These are phyloP conservation scores for Zizania palustris DNA, from an alignment of 202 grass and related monocot species.

Conservation along the genomic window DNA sequence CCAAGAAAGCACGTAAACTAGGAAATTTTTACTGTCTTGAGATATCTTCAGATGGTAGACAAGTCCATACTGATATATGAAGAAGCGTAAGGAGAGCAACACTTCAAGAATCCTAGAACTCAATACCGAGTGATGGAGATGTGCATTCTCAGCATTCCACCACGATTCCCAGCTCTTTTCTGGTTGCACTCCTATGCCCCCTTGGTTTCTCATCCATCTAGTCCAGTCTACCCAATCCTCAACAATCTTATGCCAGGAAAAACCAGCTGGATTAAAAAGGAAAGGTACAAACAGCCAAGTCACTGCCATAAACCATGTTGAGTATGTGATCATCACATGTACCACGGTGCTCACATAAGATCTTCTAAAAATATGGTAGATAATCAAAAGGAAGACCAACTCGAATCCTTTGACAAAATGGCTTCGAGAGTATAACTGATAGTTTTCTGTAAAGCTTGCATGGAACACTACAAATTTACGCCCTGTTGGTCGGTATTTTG, in stretches of 20 bases:
- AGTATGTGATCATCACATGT: constrained; percentile 86
- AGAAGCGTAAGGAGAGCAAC: constrained; percentile 77
- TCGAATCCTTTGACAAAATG: constrained; percentile 97
- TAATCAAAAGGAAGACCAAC: constrained; percentile 68
- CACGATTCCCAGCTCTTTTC: constrained; percentile 98
- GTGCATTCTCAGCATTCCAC: constrained; percentile 90
- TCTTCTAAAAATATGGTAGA: constrained; percentile 89
- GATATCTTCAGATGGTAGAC: constrained; percentile 97
- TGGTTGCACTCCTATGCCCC: constrained; percentile 79
- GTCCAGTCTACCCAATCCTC: constrained; percentile 95
- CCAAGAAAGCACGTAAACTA: constrained; percentile 91
- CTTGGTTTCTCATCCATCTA: constrained; percentile 86
- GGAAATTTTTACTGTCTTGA: constrained; percentile 79
- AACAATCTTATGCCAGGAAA: constrained; percentile 88
- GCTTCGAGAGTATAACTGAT: constrained; percentile 86
- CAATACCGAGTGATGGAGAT: constrained; percentile 70
- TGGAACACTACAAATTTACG: constrained; percentile 95
- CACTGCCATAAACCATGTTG: constrained; percentile 92
- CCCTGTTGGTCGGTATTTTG: constrained; percentile 84
- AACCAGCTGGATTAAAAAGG: constrained; percentile 92
- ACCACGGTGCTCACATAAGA: constrained; percentile 64
- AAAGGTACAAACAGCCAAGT: constrained; percentile 90
- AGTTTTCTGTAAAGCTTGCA: constrained; percentile 88
- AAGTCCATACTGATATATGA: constrained; percentile 95
- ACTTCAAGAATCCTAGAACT: constrained; percentile 86